phyloP scores from a whole-genome alignment of 1,139 yeast species.

The Hyphopichia wangnamkhiaoensis region DNA sequence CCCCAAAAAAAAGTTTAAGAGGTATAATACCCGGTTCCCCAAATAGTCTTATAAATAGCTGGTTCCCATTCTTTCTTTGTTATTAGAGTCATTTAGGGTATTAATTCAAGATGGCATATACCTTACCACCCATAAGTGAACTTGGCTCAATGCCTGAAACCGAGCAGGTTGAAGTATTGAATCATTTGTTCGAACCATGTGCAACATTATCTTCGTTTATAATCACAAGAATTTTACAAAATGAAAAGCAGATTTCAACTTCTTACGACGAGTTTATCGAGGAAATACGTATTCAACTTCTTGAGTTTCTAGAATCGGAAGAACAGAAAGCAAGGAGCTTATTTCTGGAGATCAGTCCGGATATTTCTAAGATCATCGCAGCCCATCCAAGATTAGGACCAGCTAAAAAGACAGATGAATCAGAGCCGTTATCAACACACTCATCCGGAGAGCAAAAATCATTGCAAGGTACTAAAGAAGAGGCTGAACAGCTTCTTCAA shows the following conservation, averaged over 20 bases:
- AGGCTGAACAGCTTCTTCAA: slow-evolving; percentile 45
- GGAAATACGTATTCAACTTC: slow-evolving; percentile 38
- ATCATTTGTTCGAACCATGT: slow-evolving; percentile 70
- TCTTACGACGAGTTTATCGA: slow-evolving; percentile 57
- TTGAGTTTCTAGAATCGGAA: slow-evolving; percentile 27
- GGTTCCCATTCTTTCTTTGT: not conserved
- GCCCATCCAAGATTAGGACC: slow-evolving; percentile 93
- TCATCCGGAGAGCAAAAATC: slow-evolving; percentile 73
- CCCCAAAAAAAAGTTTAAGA: no score
- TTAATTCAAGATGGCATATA: slow-evolving; percentile 11
- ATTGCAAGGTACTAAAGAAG: slow-evolving; percentile 48
- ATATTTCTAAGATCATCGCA: slow-evolving; percentile 56
- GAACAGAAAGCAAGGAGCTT: slow-evolving; percentile 20
- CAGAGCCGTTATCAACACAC: slow-evolving; percentile 56
- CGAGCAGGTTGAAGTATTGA: slow-evolving; percentile 39
- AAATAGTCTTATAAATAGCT: not conserved
- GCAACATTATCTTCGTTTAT: slow-evolving; percentile 48
- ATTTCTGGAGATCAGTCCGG: slow-evolving; percentile 24
- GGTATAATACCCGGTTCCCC: no score
- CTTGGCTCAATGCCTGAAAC: slow-evolving; percentile 17
- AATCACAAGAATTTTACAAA: slow-evolving; percentile 29
- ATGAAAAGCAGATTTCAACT: slow-evolving; percentile 10
- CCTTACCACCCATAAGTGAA: slow-evolving; percentile 23
- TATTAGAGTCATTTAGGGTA: not conserved
- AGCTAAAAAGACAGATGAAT: slow-evolving; percentile 36